Evolutionary conservation across 2,329 filamentous ascomycete genomes (phyloP), one percentile per base, ranked within the genome.

Genomic region (Pseudonectria buxi): DNA sequence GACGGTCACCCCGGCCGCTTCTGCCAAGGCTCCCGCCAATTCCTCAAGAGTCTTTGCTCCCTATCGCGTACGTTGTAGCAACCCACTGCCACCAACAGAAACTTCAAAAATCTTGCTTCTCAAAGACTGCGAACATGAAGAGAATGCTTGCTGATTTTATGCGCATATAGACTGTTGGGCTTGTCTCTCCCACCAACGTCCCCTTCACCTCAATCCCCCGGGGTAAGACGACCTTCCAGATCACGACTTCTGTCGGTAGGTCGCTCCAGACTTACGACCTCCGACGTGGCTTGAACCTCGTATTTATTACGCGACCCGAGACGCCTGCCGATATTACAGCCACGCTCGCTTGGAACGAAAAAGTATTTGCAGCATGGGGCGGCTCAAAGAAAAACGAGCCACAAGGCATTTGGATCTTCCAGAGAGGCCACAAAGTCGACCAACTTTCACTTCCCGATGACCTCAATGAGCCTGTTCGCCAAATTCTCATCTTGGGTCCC

Each of bases 191-290:
- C 1, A 95, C 90, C 3, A 65, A 72, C 32, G 87, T 95, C 1
- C 90, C 92, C 0, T 96, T 98, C 56, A 89, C 90, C 3, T 83
- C 84, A 6, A 75, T 94, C 24, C 85, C 90, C 1, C 71, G 95
- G 12, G 92, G 92, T 39, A 95, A 94, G 64, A 90, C 86, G 1
- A 94, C 88, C 4, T 98, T 95, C 57, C 92, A 98, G 60, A 87
- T 98, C 61, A 96, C 92, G 24, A 98, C 92, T 22, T 96, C 87
- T 0, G 85, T 94, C 43, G 92, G 90, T 44, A 78, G 81, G 53
- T 86, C 83, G 40, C 74, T 98, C 30, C 92, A 98, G 63, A 98
- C 92, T 0, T 98, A 98, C 67, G 92, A 98, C 58, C 68, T 98
- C 43, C 86, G 84, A 59, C 79, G 82, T 51, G 90, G 90, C 30